Percentiles rank a stretch among this genome's conserved stretches.
Evolutionary conservation across 495 filamentous ascomycete genomes (phyloP).

Genomic region (Patellaria atrata): DNA sequence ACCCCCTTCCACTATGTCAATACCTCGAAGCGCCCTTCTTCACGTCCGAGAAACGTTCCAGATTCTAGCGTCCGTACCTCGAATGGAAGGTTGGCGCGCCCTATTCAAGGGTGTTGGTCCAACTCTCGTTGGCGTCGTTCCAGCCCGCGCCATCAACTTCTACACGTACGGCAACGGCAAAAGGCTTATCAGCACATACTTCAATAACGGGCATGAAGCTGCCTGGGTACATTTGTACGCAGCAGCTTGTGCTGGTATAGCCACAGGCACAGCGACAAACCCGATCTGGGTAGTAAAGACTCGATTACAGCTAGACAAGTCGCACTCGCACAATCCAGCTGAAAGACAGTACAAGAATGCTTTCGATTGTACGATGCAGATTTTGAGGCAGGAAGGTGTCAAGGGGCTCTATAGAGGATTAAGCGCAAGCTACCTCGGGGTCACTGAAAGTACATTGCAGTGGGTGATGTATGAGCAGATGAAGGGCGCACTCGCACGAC

Average conservation of each 20-base stretch:
- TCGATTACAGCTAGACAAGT: slow-evolving; percentile 71
- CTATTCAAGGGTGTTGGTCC: slow-evolving; percentile 83
- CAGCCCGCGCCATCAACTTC: slow-evolving; percentile 77
- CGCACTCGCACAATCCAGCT: slow-evolving; percentile 39
- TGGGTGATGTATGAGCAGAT: slow-evolving; percentile 79
- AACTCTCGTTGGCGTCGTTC: slow-evolving; percentile 75
- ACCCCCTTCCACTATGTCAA: slow-evolving; percentile 31
- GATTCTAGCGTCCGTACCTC: slow-evolving; percentile 64
- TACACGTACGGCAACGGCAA: slow-evolving; percentile 84
- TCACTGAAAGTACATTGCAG: slow-evolving; percentile 73
- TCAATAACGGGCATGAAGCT: slow-evolving; percentile 50
- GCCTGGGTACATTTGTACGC: slow-evolving; percentile 59
- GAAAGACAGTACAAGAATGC: slow-evolving; percentile 65
- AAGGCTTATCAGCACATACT: slow-evolving; percentile 49
- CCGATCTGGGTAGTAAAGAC: slow-evolving; percentile 93
- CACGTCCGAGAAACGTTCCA: slow-evolving; percentile 67
- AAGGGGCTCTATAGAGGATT: slow-evolving; percentile 71
- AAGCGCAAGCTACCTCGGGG: slow-evolving; percentile 74
- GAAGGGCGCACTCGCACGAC: slow-evolving; percentile 47
- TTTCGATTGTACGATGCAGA: slow-evolving; percentile 63
- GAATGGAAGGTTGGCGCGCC: slow-evolving; percentile 63
- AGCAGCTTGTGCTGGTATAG: slow-evolving; percentile 58
- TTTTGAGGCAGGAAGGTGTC: slow-evolving; percentile 61
- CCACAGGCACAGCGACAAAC: slow-evolving; percentile 75
- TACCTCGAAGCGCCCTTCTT: slow-evolving; percentile 35